Evolutionary conservation across 441 rosid genomes (phyloP).

Genomic region (Euphorbia celastroides): DNA sequence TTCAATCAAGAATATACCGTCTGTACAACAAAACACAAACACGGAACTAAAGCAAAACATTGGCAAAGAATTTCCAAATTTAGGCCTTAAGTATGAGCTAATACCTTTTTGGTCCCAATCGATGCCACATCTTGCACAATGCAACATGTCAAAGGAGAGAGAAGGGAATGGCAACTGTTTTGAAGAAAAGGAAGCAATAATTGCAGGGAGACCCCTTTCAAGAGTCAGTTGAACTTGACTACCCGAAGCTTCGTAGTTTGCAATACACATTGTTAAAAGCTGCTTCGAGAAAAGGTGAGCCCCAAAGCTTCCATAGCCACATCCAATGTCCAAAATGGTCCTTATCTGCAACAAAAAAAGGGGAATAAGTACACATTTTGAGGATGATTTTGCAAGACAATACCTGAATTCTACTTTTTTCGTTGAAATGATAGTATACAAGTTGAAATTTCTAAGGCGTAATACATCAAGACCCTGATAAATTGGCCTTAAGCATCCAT

Average conservation of each 20-base stretch:
- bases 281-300: conserved; percentile 87
- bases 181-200: conserved; percentile 77
- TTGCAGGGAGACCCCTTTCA: conserved; percentile 99
- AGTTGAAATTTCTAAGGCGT: too few relatives aligned
- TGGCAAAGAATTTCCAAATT: not conserved
- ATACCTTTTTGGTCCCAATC: conserved; percentile 98
- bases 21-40: conserved; percentile 27
- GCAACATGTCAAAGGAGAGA: conserved; percentile 97
- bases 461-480: too few relatives aligned
- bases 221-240: conserved; percentile 99
- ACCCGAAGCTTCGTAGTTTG: conserved; percentile 92
- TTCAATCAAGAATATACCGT: conserved; percentile 75
- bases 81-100: not conserved
- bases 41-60: not conserved
- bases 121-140: conserved; percentile 85
- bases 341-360: conserved; percentile 56
- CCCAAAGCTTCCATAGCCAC: conserved; percentile 99
- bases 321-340: conserved; percentile 89
- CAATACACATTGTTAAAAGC: conserved; percentile 91
- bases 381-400: too few relatives aligned
- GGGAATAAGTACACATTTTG: conserved; percentile 8
- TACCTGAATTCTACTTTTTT: too few relatives aligned
- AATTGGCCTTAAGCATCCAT: too few relatives aligned
- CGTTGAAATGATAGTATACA: too few relatives aligned
- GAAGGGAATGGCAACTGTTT: conserved; percentile 92